Conservation (phyloP, 164 flowering plant genomes). For the Euptelea pleiosperma region DNA sequence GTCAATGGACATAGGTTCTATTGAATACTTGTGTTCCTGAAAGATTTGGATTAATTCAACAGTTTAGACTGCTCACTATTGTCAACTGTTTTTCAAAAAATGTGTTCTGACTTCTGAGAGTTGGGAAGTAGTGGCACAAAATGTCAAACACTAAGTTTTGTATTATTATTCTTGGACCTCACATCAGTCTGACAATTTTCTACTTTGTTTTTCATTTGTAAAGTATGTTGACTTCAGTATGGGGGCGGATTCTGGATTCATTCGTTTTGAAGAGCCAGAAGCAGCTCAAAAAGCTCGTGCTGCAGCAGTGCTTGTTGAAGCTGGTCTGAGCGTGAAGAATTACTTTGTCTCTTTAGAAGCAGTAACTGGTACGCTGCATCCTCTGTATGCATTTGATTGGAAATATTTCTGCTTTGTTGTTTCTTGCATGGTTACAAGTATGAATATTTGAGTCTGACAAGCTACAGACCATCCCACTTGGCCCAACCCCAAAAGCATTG, state of each 20-base stretch:
- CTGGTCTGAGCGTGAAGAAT: conserved; percentile 72
- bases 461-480: no score
- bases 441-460: no score
- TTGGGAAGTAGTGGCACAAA: neutral
- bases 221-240: conserved; percentile 79
- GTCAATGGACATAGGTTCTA: no score
- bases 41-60: no score
- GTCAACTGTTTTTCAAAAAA: no score
- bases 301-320: conserved; percentile 73
- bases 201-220: conserved; percentile 10
- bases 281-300: conserved; percentile 91
- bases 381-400: neutral
- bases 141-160: neutral
- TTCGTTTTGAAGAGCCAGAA: conserved; percentile 77
- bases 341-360: conserved; percentile 68
- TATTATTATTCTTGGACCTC: neutral
- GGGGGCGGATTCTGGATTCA: conserved; percentile 75
- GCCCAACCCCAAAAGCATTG: no score
- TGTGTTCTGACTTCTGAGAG: no score
- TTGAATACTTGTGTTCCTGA: no score
- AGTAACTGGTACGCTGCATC: conserved; percentile 56
- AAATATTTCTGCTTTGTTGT: neutral
- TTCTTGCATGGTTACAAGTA: neutral
- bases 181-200: conserved; percentile 6
- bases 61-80: no score